Percentiles rank a stretch among this genome's conserved stretches.
These are phyloP conservation scores for Xanthoconium separans DNA, from an alignment of 1,284 basidiomycete species.

Conservation along the genomic window DNA sequence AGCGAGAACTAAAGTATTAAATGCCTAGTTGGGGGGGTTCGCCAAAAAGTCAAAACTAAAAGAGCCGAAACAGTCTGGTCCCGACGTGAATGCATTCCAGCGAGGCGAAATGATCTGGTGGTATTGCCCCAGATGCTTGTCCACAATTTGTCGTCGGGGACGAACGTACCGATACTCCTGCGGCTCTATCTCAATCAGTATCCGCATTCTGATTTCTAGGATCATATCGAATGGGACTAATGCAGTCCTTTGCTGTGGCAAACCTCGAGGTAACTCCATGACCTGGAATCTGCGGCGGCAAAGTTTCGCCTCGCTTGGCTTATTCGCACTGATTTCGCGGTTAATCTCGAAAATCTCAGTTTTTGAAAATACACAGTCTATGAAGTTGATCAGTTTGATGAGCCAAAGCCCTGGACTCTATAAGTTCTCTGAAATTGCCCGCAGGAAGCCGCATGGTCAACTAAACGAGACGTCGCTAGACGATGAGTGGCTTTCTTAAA, in stretches of 20 bases:
- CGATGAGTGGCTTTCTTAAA: constrained; percentile 9
- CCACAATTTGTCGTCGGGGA: constrained; percentile 20
- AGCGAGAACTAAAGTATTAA: constrained; percentile 15
- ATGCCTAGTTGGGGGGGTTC: constrained; percentile 20
- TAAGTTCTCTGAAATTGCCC: constrained; percentile 13
- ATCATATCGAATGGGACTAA: neutral
- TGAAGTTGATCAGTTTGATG: constrained; percentile 25
- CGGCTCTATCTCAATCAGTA: neutral
- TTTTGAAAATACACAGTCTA: constrained; percentile 16
- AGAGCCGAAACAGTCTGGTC: constrained; percentile 32
- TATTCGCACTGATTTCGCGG: constrained; percentile 17
- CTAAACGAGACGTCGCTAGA: constrained; percentile 13
- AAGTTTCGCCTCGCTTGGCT: constrained; percentile 3
- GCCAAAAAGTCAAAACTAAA: constrained; percentile 36
- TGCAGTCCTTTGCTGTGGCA: constrained; percentile 3
- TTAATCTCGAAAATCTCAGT: constrained; percentile 28
- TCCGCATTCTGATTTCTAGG: neutral
- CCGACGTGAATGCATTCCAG: constrained; percentile 20
- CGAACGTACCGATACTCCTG: constrained; percentile 24
- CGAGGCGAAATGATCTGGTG: constrained; percentile 18
- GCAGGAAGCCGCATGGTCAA: constrained; percentile 20
- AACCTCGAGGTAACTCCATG: constrained; percentile 2
- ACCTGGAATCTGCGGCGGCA: neutral
- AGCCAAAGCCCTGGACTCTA: constrained; percentile 6
- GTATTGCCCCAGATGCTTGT: constrained; percentile 13